Evolutionary conservation across 805 yeast genomes (phyloP).

Genomic region (Metschnikowia kofuensis): DNA sequence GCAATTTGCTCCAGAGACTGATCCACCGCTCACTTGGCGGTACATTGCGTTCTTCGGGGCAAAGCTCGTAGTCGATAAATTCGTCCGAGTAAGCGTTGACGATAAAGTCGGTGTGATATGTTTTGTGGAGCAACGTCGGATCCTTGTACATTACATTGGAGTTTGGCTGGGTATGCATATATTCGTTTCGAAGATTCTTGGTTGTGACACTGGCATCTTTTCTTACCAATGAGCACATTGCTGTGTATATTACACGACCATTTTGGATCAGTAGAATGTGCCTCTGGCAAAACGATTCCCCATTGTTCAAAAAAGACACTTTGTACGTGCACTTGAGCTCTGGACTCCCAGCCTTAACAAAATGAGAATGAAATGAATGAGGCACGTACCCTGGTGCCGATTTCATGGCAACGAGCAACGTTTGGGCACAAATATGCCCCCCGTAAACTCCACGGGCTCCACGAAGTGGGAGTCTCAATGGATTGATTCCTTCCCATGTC

Average conservation of each 20-base stretch:
- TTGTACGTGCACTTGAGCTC: slow-evolving; percentile 47
- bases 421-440: slow-evolving; percentile 65
- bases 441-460: slow-evolving; percentile 70
- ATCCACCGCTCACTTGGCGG: slow-evolving; percentile 39
- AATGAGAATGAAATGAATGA: slow-evolving; percentile 60
- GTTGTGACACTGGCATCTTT: slow-evolving; percentile 6
- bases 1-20: slow-evolving; percentile 38
- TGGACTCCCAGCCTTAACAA: slow-evolving; percentile 53
- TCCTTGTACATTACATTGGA: slow-evolving; percentile 25
- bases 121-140: slow-evolving; percentile 23
- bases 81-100: slow-evolving; percentile 39
- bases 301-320: slow-evolving; percentile 52
- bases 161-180: slow-evolving; percentile 16
- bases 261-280: slow-evolving; percentile 56
- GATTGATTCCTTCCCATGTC: slow-evolving; percentile 32
- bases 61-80: slow-evolving; percentile 28
- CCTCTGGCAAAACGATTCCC: slow-evolving; percentile 50
- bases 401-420: slow-evolving; percentile 57
- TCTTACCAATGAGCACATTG: slow-evolving; percentile 44
- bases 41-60: slow-evolving; percentile 32
- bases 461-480: slow-evolving; percentile 32
- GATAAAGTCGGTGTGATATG: slow-evolving; percentile 36
- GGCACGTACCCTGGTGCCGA: slow-evolving; percentile 47
- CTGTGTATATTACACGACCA: slow-evolving; percentile 48
- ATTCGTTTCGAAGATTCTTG: slow-evolving; percentile 6